These are phyloP conservation scores for Gryganskiella cystojenkinii DNA, from an alignment of 192 early-diverging fungal species.

Conservation along the genomic window DNA sequence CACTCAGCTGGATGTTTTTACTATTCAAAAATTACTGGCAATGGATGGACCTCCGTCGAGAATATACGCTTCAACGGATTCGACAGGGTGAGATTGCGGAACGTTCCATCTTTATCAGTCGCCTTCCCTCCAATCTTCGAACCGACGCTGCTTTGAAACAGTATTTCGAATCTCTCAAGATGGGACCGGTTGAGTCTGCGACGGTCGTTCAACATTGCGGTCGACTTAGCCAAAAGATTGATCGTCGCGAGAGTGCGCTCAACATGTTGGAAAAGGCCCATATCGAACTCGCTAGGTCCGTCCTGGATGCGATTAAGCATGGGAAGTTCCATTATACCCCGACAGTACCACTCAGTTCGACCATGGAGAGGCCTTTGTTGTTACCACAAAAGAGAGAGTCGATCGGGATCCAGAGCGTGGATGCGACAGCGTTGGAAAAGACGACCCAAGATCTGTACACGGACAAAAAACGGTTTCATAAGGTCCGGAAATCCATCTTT, in stretches of 20 bases:
- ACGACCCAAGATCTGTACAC: constrained; percentile 21
- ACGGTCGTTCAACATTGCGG: constrained; percentile 63
- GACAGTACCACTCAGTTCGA: background rate
- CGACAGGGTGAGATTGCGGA: constrained; percentile 50
- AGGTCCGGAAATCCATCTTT: constrained; percentile 46
- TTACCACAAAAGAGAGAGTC: constrained; percentile 1
- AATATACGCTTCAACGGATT: constrained; percentile 52
- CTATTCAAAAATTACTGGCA: constrained; percentile 67
- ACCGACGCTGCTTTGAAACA: constrained; percentile 59
- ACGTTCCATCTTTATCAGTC: constrained; percentile 66
- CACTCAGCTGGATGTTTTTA: constrained; percentile 63
- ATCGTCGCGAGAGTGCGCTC: constrained; percentile 52
- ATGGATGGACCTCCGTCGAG: constrained; percentile 61
- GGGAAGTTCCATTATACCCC: constrained; percentile 14
- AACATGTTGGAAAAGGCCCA: constrained; percentile 61
- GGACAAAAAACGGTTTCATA: constrained; percentile 32
- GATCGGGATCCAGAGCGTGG: constrained; percentile 5
- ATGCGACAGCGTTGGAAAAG: constrained; percentile 11
- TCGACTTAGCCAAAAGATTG: constrained; percentile 56
- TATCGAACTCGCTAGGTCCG: constrained; percentile 54
- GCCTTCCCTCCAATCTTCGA: constrained; percentile 59
- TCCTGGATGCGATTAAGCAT: constrained; percentile 34
- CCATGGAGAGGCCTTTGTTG: constrained; percentile 14
- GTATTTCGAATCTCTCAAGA: constrained; percentile 63
- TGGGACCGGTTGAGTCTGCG: constrained; percentile 64